phyloP scores from a whole-genome alignment of 768 basidiomycete species.

The Boletus patriciae region DNA sequence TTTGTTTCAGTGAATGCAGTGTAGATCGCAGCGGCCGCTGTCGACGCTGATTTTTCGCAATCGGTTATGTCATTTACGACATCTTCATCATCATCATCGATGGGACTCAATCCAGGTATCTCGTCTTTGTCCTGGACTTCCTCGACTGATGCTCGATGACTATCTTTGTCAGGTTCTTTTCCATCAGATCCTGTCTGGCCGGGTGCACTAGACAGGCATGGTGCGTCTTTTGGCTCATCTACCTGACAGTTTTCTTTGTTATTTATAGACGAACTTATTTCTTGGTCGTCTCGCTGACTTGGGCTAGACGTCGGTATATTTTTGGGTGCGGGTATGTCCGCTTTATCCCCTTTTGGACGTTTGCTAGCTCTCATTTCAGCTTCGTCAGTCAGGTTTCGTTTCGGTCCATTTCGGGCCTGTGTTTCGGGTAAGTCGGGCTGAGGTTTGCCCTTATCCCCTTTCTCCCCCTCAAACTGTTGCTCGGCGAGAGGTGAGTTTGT shows the following conservation, averaged over 20 bases:
- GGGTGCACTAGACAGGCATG: too few relatives aligned
- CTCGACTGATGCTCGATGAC: neutral
- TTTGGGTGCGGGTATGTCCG: too few relatives aligned
- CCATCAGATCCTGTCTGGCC: too few relatives aligned
- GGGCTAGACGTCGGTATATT: too few relatives aligned
- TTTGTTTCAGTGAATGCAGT: neutral
- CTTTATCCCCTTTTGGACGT: too few relatives aligned
- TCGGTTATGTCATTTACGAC: neutral
- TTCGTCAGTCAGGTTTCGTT: neutral
- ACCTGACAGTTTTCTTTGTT: too few relatives aligned
- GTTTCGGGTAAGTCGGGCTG: neutral
- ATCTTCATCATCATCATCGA: neutral
- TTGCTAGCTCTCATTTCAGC: neutral
- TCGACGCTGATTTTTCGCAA: neutral
- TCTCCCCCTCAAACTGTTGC: neutral
- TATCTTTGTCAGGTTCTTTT: neutral
- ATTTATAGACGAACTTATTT: too few relatives aligned
- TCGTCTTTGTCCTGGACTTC: neutral
- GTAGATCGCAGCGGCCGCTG: neutral
- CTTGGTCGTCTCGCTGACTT: too few relatives aligned
- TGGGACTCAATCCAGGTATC: neutral
- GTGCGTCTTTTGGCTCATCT: too few relatives aligned
- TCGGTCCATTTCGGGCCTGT: fast-evolving
- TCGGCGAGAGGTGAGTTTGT: neutral
- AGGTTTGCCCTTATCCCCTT: neutral